Evolutionary conservation across 305 asterid species (phyloP).

Genomic region (Vinca major): DNA sequence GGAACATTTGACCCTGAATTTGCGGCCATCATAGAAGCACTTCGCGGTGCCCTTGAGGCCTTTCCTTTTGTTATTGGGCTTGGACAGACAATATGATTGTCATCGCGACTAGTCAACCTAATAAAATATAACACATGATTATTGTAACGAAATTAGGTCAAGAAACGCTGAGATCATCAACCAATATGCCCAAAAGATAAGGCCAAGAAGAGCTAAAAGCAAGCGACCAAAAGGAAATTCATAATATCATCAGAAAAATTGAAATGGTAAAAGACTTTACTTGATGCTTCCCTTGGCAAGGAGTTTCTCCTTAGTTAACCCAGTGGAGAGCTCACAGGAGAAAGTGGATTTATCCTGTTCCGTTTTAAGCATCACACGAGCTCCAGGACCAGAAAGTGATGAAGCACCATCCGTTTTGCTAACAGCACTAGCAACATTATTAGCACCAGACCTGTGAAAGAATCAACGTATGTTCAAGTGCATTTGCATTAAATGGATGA

Average conservation of each 20-base stretch:
- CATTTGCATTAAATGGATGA: background rate
- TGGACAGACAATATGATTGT: constrained; percentile 36
- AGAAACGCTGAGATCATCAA: background rate
- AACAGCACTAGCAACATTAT: constrained; percentile 32
- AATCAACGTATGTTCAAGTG: background rate
- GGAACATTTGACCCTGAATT: constrained; percentile 43
- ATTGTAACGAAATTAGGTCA: constrained; percentile 7
- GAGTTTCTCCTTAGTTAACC: constrained; percentile 61
- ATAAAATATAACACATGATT: constrained; percentile 19
- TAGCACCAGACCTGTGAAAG: constrained; percentile 51
- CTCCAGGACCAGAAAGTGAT: constrained; percentile 52
- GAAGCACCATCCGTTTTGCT: constrained; percentile 56
- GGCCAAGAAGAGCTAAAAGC: background rate
- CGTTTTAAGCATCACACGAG: constrained; percentile 50
- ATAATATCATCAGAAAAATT: background rate
- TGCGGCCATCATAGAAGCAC: constrained; percentile 41
- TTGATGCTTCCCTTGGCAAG: constrained; percentile 64
- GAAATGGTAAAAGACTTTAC: constrained; percentile 31
- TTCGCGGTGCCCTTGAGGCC: constrained; percentile 85
- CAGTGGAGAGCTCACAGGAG: constrained; percentile 55
- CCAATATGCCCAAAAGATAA: background rate
- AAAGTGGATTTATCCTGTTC: constrained; percentile 61
- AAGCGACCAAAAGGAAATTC: background rate
- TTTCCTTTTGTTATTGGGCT: constrained; percentile 68
- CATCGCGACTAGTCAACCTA: constrained; percentile 84